phyloP scores from a whole-genome alignment of 768 basidiomycete genomes.

The Pulveroboletus sp. region DNA sequence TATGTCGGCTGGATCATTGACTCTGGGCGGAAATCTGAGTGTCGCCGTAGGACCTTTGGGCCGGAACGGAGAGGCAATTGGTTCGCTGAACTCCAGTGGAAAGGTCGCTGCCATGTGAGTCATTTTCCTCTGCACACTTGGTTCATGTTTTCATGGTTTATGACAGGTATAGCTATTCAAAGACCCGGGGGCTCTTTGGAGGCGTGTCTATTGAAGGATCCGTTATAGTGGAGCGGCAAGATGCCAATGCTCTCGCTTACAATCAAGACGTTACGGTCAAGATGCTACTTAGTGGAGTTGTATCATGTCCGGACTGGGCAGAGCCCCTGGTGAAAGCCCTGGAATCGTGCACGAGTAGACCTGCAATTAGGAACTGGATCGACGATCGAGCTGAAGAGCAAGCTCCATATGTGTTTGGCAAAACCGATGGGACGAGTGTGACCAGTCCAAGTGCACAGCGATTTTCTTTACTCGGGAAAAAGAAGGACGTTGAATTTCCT shows the following conservation, averaged over 20 bases:
- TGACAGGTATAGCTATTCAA: conserved; percentile 81
- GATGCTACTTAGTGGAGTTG: conserved; percentile 71
- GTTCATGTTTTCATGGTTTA: neutral
- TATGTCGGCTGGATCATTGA: conserved; percentile 91
- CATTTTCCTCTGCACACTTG: neutral
- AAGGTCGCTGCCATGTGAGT: conserved; percentile 86
- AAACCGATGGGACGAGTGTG: neutral
- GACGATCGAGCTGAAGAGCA: conserved; percentile 41
- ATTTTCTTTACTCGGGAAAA: conserved; percentile 32
- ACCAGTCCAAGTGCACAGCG: conserved; percentile 36
- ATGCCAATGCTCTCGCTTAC: conserved; percentile 87
- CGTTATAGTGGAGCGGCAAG: conserved; percentile 89
- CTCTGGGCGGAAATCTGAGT: conserved; percentile 87
- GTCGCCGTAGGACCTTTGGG: conserved; percentile 89
- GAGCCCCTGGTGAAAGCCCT: conserved; percentile 68
- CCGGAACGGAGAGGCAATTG: conserved; percentile 87
- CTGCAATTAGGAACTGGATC: conserved; percentile 66
- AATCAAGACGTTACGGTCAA: conserved; percentile 65
- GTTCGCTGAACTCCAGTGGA: conserved; percentile 77
- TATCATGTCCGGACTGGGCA: conserved; percentile 79
- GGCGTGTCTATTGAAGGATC: conserved; percentile 87
- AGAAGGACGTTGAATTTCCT: conserved; percentile 51
- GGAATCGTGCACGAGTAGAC: conserved; percentile 64
- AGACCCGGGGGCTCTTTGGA: conserved; percentile 90
- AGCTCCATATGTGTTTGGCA: conserved; percentile 52